phyloP scores from a whole-genome alignment of 495 filamentous ascomycete genomes.

The Pseudevernia furfuracea region DNA sequence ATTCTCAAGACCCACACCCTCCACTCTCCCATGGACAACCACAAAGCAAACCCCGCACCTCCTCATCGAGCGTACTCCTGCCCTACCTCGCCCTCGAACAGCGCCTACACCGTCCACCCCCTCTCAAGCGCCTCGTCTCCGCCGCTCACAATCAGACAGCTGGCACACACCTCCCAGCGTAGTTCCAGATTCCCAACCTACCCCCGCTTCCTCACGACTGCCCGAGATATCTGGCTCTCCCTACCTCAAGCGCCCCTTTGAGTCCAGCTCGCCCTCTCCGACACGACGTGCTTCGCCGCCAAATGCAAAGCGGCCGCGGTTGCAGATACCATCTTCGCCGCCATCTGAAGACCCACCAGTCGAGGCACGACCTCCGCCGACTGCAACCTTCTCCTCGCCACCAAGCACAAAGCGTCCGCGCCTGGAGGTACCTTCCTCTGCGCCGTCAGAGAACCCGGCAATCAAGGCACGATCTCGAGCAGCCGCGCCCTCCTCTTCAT shows the following conservation, averaged over 20 bases:
- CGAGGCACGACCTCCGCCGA: not conserved
- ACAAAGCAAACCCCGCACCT: slow-evolving; percentile 20
- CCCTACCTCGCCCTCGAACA: slow-evolving; percentile 16
- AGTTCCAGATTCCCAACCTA: slow-evolving; percentile 35
- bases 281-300: slow-evolving; percentile 15
- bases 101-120: slow-evolving; percentile 10
- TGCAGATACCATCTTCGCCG: slow-evolving; percentile 13
- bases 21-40: slow-evolving; percentile 10
- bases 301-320: slow-evolving; percentile 15
- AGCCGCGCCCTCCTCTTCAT: not conserved
- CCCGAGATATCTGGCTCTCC: slow-evolving; percentile 15
- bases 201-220: not conserved
- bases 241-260: slow-evolving; percentile 15
- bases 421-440: not conserved
- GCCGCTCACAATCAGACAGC: slow-evolving; percentile 33
- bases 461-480: not conserved
- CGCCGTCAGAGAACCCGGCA: not conserved
- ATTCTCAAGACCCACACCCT: not conserved
- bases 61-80: slow-evolving; percentile 23
- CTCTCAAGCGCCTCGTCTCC: slow-evolving; percentile 9
- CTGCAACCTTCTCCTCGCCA: not conserved
- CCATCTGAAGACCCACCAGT: slow-evolving; percentile 5
- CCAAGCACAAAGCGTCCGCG: not conserved
- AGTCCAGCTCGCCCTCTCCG: slow-evolving; percentile 22
- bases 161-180: slow-evolving; percentile 40